Evolutionary conservation across 2,329 filamentous ascomycete species (phyloP).

Genomic region (Didymella arachidicola): DNA sequence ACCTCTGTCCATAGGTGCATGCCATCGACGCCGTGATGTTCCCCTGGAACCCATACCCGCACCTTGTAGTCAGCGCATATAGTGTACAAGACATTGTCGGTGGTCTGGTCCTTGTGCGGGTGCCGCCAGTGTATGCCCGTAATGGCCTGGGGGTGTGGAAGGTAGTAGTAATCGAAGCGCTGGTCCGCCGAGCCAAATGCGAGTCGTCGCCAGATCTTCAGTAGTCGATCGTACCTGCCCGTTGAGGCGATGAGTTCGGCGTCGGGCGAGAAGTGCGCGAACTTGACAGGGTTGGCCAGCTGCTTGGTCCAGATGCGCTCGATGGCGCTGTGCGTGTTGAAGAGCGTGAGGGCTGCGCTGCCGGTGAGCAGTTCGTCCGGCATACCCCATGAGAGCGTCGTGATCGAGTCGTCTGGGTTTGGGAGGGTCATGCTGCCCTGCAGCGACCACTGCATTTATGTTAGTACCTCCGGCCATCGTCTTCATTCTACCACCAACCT

Average conservation of each 20-base stretch:
- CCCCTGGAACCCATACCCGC: slow-evolving; percentile 82
- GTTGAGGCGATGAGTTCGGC: slow-evolving; percentile 85
- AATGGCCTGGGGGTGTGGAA: slow-evolving; percentile 83
- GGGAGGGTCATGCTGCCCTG: slow-evolving; percentile 66
- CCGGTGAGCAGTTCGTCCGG: slow-evolving; percentile 85
- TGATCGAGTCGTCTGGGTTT: slow-evolving; percentile 57
- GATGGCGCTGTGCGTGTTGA: slow-evolving; percentile 62
- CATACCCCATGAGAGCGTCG: slow-evolving; percentile 83
- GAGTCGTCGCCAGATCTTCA: slow-evolving; percentile 91
- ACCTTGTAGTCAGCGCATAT: slow-evolving; percentile 82
- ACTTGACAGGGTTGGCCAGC: slow-evolving; percentile 75
- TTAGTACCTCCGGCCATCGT: slow-evolving; percentile 30
- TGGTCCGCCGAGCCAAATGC: slow-evolving; percentile 84
- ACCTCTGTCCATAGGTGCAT: slow-evolving; percentile 83
- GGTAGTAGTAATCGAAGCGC: slow-evolving; percentile 88
- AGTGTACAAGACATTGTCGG: slow-evolving; percentile 90
- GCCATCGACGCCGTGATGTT: slow-evolving; percentile 73
- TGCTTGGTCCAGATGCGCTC: slow-evolving; percentile 75
- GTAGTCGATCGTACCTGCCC: slow-evolving; percentile 77
- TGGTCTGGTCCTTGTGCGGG: slow-evolving; percentile 76
- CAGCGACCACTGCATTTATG: slow-evolving; percentile 61
- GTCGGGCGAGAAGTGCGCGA: slow-evolving; percentile 83
- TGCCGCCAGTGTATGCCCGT: slow-evolving; percentile 86
- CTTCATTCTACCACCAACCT: slow-evolving; percentile 61
- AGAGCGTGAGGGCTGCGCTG: slow-evolving; percentile 74